phyloP scores from a whole-genome alignment of 1,139 yeast genomes.

The Insectozyma bohioensis region DNA sequence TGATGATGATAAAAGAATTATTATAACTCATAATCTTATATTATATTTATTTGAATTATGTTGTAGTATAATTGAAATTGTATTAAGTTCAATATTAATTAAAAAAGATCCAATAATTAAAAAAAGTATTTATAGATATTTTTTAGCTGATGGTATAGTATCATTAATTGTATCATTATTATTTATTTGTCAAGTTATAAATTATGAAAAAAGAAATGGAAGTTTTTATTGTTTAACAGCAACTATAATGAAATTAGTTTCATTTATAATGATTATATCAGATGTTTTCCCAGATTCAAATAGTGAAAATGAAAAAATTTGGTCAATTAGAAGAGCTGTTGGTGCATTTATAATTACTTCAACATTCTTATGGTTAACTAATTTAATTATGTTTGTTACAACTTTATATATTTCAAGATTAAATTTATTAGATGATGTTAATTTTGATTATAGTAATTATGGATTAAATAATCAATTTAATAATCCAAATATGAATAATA shows the following conservation, averaged over 20 bases:
- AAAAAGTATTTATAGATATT: slow-evolving; percentile 33
- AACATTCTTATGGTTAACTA: slow-evolving; percentile 41
- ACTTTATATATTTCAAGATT: slow-evolving; percentile 42
- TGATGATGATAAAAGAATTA: slow-evolving; percentile 19
- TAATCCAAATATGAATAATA: background rate
- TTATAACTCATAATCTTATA: slow-evolving; percentile 31
- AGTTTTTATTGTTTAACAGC: slow-evolving; percentile 43
- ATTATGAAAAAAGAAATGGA: slow-evolving; percentile 44
- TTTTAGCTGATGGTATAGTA: slow-evolving; percentile 39
- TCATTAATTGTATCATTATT: slow-evolving; percentile 35
- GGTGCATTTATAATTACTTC: slow-evolving; percentile 41
- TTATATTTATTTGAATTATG: slow-evolving; percentile 37
- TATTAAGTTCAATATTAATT: slow-evolving; percentile 28
- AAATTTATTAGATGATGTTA: slow-evolving; percentile 35
- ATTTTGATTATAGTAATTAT: slow-evolving; percentile 28
- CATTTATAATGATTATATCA: slow-evolving; percentile 15
- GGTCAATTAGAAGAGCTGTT: slow-evolving; percentile 36
- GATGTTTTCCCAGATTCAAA: slow-evolving; percentile 14
- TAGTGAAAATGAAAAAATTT: slow-evolving; percentile 23
- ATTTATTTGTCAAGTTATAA: slow-evolving; percentile 35
- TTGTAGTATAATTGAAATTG: slow-evolving; percentile 33
- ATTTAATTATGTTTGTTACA: slow-evolving; percentile 40
- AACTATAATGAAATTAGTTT: slow-evolving; percentile 18
- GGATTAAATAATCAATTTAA: slow-evolving; percentile 12
- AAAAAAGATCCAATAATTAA: slow-evolving; percentile 23